Base-by-base conservation (phyloP, 768 basidiomycete species). In the Boletus eberwhitei region DNA sequence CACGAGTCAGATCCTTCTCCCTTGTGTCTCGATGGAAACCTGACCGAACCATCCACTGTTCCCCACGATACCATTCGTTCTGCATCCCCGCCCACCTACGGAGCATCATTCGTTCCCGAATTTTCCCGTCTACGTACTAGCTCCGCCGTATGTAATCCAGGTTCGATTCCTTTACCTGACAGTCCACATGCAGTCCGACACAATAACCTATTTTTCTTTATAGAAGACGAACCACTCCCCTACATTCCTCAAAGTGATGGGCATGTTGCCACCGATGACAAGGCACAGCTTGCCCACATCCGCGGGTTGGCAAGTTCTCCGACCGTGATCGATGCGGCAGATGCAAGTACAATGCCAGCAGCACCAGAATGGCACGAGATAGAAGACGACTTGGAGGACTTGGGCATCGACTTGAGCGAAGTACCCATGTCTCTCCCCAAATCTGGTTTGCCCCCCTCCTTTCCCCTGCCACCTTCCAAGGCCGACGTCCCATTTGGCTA, bases 191-290 rank as follows among this genome's bases (percentile, higher is more conserved):
- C 50, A 14, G 34, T 52, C 56, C 58, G 56, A 43, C 36, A 38
- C 47, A 44, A 48, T 17, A 48, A 47, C 35, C 47, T 6, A 0
- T 40, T 55, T 53, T 51, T 50, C 13, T 26, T 32, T n/a, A 19
- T 32, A 12, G 58, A 53, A 16, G 56, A 61, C n/a, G 62, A 65
- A 52, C 62, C 58, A 5, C 61, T 63, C 31, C 63, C 64, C 19
- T 75, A 76, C 48, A 34, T 60, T 16, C 62, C 69, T 16, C 62
- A 69, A 14, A 71, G 71, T 46, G 71, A 71, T 17, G 84, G 80
- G n/a, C 85, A 87, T 63, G 73, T 87, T 44, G 84, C 85, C 17
- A 84, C 78, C 2, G 85, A 87, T 64, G 85, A 87, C 67, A 87
- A 87, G 64, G 64, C 71, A 0, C 58, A 79, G n/a, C 74, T 87